Base-by-base conservation (phyloP, 1,284 basidiomycete genomes). In the Abortiporus biennis region DNA sequence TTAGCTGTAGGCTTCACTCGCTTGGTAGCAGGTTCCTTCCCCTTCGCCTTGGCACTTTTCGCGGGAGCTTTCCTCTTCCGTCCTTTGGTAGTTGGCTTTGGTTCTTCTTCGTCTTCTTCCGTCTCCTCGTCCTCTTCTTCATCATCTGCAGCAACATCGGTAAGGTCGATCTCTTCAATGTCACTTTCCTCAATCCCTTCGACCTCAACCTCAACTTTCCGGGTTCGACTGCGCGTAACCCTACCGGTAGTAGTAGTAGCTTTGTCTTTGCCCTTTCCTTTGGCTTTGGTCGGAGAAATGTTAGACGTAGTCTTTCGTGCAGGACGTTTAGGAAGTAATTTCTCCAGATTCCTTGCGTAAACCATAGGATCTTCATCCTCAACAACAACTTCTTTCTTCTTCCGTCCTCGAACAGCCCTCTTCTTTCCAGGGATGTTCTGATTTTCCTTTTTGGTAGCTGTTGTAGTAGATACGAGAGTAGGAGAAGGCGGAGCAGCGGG, bases 71-170 rank as follows among this genome's bases (percentile, higher is more conserved):
- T 12, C 19, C 44, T 30, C n/a, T 33, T 20, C 34, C 9, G n/a
- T n/a, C n/a, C n/a, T n/a, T n/a, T n/a, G n/a, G n/a, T n/a, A n/a
- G n/a, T n/a, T n/a, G n/a, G n/a, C n/a, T 34, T 15, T 23, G 32
- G 38, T 35, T 6, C 52, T 54, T 37, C 46, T 47, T 38, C 54
- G 51, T 22, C 21, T 27, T 19, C 12, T 30, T 11, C 24, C n/a
- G n/a, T 17, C 23, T 30, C 30, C 11, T 20, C 35, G n/a, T 38
- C 25, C 23, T 40, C 45, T 23, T 48, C 47, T 12, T 16, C 23
- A 4, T 47, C 46, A 2, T 42, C 40, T n/a, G 37, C 36, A n/a
- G 44, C 48, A 15, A 31, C 27, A 15, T 52, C 51, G 9, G n/a
- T n/a, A n/a, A n/a, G n/a, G n/a, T n/a, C n/a, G n/a, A n/a, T n/a